These are phyloP conservation scores for Athelia psychrophila DNA, from an alignment of 1,284 basidiomycete genomes.

Conservation along the genomic window DNA sequence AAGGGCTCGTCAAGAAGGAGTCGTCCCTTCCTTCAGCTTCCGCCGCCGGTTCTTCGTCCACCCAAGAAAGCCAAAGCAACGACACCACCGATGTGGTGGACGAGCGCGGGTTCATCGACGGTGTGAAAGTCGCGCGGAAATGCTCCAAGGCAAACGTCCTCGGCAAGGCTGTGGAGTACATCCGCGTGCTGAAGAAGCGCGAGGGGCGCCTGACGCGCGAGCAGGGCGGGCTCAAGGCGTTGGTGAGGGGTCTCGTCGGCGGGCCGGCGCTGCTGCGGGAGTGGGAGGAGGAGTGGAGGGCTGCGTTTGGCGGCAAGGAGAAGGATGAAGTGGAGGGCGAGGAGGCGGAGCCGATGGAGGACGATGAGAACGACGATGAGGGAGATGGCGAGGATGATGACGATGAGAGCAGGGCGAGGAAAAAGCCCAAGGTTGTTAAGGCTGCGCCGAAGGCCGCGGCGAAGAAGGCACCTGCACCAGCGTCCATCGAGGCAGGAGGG, in stretches of 20 bases:
- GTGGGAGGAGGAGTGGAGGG: slow-evolving; percentile 74
- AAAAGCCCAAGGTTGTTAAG: slow-evolving; percentile 46
- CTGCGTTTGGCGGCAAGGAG: slow-evolving; percentile 70
- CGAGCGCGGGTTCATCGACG: slow-evolving; percentile 75
- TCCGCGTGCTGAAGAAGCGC: slow-evolving; percentile 70
- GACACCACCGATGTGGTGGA: slow-evolving; percentile 55
- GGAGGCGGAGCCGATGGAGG: slow-evolving; percentile 47
- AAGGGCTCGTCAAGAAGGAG: slow-evolving; percentile 28
- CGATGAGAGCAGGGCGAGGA: slow-evolving; percentile 49
- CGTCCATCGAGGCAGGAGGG: slow-evolving; percentile 9
- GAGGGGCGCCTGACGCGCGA: slow-evolving; percentile 69
- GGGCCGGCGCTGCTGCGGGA: slow-evolving; percentile 65
- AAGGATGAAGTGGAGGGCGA: slow-evolving; percentile 62
- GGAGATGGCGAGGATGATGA: slow-evolving; percentile 52
- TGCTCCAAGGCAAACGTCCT: slow-evolving; percentile 83
- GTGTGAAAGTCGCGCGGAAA: slow-evolving; percentile 80
- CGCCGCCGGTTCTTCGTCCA: too few relatives aligned
- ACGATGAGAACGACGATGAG: slow-evolving; percentile 54
- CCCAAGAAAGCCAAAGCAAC: slow-evolving; percentile 35
- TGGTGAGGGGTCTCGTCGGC: slow-evolving; percentile 66
- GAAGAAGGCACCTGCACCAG: slow-evolving; percentile 25
- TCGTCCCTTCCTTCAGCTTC: too few relatives aligned
- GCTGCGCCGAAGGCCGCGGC: slow-evolving; percentile 25
- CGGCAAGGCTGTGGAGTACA: slow-evolving; percentile 82
- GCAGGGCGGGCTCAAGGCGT: slow-evolving; percentile 65